Evolutionary conservation across 129 eudicot species (phyloP).

Genomic region (Pseudognaphalium luteoalbum): DNA sequence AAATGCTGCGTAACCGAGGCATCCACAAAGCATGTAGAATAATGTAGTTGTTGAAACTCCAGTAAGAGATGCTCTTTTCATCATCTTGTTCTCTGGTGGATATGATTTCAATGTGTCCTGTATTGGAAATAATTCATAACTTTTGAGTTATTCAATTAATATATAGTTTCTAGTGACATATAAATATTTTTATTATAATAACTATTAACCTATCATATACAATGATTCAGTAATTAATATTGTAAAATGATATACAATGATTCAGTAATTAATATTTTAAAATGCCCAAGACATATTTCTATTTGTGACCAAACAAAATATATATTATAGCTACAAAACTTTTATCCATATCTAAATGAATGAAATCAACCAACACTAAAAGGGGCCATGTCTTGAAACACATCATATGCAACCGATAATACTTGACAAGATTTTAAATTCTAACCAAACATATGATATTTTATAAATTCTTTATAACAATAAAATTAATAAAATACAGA

Average conservation of each 20-base stretch:
- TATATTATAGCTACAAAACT: background rate
- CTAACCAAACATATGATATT: background rate
- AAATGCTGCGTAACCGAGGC: slow-evolving; percentile 78
- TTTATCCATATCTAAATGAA: background rate
- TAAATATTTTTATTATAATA: too few relatives aligned
- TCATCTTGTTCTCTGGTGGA: slow-evolving; percentile 79
- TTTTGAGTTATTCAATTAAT: background rate
- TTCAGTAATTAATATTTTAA: too few relatives aligned
- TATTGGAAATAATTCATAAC: background rate
- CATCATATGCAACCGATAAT: slow-evolving; percentile 1
- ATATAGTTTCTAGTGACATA: background rate
- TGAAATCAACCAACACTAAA: background rate
- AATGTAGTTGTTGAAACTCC: slow-evolving; percentile 70
- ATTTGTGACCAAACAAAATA: background rate
- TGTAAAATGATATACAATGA: background rate
- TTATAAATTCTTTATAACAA: too few relatives aligned
- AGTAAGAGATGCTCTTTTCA: slow-evolving; percentile 75
- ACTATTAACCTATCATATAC: too few relatives aligned
- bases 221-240: too few relatives aligned
- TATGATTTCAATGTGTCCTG: slow-evolving; percentile 77
- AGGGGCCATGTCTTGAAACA: background rate
- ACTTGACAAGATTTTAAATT: background rate
- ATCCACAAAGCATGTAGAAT: slow-evolving; percentile 75
- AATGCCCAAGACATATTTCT: too few relatives aligned
- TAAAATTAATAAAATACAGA: background rate